Conservation (phyloP, 306 rosid genomes). For the Vicia sativa region DNA sequence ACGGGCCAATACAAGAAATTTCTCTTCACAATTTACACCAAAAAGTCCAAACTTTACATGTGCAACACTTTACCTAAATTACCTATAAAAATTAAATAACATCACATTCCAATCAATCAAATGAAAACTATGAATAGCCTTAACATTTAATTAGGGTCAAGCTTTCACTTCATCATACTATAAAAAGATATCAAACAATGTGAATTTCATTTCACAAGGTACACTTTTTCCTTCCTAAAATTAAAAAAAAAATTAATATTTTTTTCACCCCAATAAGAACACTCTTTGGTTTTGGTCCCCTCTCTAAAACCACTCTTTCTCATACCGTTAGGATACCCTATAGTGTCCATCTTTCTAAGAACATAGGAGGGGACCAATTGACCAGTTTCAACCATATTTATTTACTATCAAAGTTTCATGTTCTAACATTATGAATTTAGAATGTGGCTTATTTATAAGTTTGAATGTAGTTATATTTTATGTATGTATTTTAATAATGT, state of each 20-base stretch:
- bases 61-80: background rate
- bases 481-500: no score
- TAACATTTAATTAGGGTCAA: conserved; percentile 18
- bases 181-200: conserved; percentile 15
- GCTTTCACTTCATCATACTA: conserved; percentile 1
- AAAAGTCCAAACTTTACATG: conserved; percentile 25
- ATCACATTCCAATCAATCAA: conserved; percentile 28
- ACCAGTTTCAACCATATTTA: conserved; percentile 33
- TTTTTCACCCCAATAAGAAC: conserved; percentile 19
- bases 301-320: background rate
- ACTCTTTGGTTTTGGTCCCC: conserved; percentile 51
- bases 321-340: conserved; percentile 24
- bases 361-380: conserved; percentile 50
- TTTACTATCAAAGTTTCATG: conserved; percentile 29
- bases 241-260: conserved; percentile 5
- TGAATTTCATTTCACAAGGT: conserved; percentile 14
- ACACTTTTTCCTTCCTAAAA: conserved; percentile 34
- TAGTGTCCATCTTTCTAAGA: conserved; percentile 30
- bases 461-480: no score
- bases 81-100: background rate
- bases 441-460: background rate
- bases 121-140: background rate
- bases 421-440: conserved; percentile 26
- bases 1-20: conserved; percentile 10
- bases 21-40: conserved; percentile 3